phyloP scores from a whole-genome alignment of 805 yeast species.

The Wickerhamiella cacticola region DNA sequence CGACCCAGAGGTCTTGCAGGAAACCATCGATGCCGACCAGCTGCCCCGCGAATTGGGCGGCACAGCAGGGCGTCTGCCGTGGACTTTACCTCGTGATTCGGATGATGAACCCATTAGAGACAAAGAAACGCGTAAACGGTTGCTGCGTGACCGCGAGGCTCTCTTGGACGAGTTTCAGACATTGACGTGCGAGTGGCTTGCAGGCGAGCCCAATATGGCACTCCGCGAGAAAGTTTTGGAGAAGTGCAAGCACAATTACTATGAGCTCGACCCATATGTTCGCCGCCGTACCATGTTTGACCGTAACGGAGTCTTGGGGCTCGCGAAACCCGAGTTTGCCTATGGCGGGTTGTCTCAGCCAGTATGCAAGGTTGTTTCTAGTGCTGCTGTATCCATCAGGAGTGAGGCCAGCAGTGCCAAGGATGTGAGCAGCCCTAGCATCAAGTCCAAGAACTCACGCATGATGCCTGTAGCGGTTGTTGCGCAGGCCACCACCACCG shows the following conservation, averaged over 20 bases:
- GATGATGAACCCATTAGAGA: conserved; percentile 40
- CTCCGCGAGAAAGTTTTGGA: conserved; percentile 35
- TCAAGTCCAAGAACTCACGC: background rate
- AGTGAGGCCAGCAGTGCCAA: too few species aligned
- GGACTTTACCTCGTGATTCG: conserved; percentile 48
- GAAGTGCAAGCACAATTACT: conserved; percentile 50
- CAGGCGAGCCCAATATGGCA: conserved; percentile 41
- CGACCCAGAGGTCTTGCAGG: conserved; percentile 48
- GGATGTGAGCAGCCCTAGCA: background rate
- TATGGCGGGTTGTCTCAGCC: conserved; percentile 22
- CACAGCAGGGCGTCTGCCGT: conserved; percentile 23
- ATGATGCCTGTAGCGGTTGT: too few species aligned
- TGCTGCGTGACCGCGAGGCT: conserved; percentile 42
- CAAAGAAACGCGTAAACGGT: conserved; percentile 35
- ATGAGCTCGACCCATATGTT: conserved; percentile 62
- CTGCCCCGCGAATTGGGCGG: conserved; percentile 74
- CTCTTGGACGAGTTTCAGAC: conserved; percentile 45
- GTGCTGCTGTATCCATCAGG: background rate
- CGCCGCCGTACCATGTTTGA: conserved; percentile 73
- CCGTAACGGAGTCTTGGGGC: conserved; percentile 52
- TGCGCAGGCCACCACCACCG: too few species aligned
- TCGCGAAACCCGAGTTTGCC: conserved; percentile 21
- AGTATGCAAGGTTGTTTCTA: background rate
- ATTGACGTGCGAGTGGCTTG: conserved; percentile 70
- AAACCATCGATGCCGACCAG: conserved; percentile 45